phyloP scores from a whole-genome alignment of 768 basidiomycete species.

The Auricularia sp. region DNA sequence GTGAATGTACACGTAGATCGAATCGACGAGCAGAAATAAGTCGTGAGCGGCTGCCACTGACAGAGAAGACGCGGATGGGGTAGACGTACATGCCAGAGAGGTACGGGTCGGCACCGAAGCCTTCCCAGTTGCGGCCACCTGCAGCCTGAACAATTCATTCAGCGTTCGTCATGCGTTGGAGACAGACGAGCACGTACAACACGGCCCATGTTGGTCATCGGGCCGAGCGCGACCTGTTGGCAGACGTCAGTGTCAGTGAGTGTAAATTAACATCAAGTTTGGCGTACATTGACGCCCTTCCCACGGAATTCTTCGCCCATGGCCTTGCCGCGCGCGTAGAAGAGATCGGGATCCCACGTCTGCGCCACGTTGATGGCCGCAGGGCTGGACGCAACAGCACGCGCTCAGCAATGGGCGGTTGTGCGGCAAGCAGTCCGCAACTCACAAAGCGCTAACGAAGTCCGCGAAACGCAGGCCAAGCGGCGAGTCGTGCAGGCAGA shows the following conservation, averaged over 20 bases:
- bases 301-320: conserved; percentile 77
- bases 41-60: not conserved
- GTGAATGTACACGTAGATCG: not conserved
- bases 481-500: conserved; percentile 48
- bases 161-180: not conserved
- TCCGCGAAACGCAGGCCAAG: conserved; percentile 71
- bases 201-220: conserved; percentile 85
- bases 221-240: conserved; percentile 21
- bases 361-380: conserved; percentile 76
- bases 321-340: conserved; percentile 63
- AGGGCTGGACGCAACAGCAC: conserved; percentile 28
- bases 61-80: not conserved
- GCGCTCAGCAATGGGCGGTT: too few relatives aligned
- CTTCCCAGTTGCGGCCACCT: conserved; percentile 90
- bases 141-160: not conserved
- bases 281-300: conserved; percentile 76
- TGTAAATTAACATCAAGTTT: conserved; percentile 18
- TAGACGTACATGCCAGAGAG: conserved; percentile 39
- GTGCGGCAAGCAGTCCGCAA: too few relatives aligned
- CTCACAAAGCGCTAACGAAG: conserved; percentile 53
- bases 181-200: conserved; percentile 30
- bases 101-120: conserved; percentile 88
- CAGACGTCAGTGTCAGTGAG: not conserved
- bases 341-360: conserved; percentile 71
- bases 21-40: not conserved